phyloP scores from a whole-genome alignment of 2,329 filamentous ascomycete species.

The Hypoxylon sp. region DNA sequence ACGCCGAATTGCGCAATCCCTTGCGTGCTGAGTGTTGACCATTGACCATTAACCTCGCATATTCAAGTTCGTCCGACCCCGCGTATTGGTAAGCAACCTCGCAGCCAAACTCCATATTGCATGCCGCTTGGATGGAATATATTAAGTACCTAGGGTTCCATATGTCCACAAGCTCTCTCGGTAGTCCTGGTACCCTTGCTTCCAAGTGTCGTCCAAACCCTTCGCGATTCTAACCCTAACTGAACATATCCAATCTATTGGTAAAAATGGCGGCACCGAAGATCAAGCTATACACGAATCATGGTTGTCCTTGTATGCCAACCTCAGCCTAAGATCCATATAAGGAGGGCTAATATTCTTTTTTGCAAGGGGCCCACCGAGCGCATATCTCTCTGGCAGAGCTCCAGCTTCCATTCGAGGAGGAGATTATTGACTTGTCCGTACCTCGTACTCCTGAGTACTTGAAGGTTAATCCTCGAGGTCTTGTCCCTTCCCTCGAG shows the following conservation, averaged over 20 bases:
- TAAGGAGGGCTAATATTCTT: slow-evolving; percentile 18
- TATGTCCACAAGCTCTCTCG: no score
- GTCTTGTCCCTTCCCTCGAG: slow-evolving; percentile 79
- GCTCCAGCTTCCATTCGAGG: slow-evolving; percentile 75
- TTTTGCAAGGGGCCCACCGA: slow-evolving; percentile 74
- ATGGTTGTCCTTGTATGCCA: slow-evolving; percentile 51
- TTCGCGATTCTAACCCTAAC: background rate
- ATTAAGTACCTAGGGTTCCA: background rate
- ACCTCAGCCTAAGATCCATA: background rate
- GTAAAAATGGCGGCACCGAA: slow-evolving; percentile 47
- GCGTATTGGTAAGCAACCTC: slow-evolving; percentile 35
- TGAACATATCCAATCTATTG: background rate
- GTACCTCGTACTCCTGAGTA: slow-evolving; percentile 80
- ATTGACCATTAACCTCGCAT: slow-evolving; percentile 7
- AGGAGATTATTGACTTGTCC: slow-evolving; percentile 80
- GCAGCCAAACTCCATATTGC: background rate
- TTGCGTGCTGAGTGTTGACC: slow-evolving; percentile 19
- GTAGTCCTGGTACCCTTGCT: background rate
- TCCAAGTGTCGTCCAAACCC: background rate
- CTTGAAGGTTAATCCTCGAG: slow-evolving; percentile 82
- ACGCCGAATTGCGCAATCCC: slow-evolving; percentile 16
- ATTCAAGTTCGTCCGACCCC: slow-evolving; percentile 12
- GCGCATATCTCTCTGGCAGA: slow-evolving; percentile 80
- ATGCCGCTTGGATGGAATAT: background rate
- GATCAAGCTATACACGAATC: slow-evolving; percentile 52